Evolutionary conservation across 1,284 basidiomycete genomes (phyloP).

Genomic region (Malassezia japonica): DNA sequence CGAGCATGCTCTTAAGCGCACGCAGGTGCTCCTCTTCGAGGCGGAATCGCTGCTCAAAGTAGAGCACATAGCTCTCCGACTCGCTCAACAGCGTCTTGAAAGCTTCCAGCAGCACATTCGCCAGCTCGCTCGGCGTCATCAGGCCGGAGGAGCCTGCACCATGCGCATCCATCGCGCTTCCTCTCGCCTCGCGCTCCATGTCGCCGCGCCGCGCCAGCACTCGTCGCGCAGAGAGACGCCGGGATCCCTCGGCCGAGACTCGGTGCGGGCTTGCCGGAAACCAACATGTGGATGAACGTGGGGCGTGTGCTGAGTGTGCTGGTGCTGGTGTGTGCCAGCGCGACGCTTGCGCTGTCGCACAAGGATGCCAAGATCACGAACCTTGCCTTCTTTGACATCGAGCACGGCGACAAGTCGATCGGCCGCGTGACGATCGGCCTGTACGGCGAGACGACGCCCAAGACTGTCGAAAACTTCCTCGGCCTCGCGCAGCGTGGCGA

Average conservation of each 20-base stretch:
- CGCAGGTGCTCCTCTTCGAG: conserved; percentile 41
- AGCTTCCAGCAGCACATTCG: conserved; percentile 27
- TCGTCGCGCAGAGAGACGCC: not conserved
- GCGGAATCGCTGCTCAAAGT: conserved; percentile 34
- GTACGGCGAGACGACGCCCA: conserved; percentile 40
- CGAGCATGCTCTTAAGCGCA: conserved; percentile 22
- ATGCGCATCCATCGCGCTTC: not conserved
- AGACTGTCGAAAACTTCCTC: conserved; percentile 44
- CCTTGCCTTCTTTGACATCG: conserved; percentile 44
- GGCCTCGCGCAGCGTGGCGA: conserved; percentile 52
- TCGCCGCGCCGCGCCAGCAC: not conserved
- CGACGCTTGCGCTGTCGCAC: conserved; percentile 4
- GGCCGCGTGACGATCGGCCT: conserved; percentile 40
- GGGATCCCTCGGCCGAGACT: not conserved
- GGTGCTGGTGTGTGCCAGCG: not conserved
- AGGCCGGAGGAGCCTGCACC: not conserved
- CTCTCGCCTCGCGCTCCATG: not conserved
- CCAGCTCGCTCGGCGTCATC: conserved; percentile 23
- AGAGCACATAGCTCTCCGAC: conserved; percentile 33
- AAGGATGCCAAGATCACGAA: conserved; percentile 26
- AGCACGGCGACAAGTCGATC: conserved; percentile 35
- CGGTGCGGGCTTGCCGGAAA: not conserved
- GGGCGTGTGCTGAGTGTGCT: not conserved
- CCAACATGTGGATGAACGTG: not conserved
- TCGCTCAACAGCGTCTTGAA: conserved; percentile 32